Evolutionary conservation across 352 stramenopile genomes (phyloP), one percentile per base, ranked within the genome.

Genomic region (Globisporangium sylvaticum): DNA sequence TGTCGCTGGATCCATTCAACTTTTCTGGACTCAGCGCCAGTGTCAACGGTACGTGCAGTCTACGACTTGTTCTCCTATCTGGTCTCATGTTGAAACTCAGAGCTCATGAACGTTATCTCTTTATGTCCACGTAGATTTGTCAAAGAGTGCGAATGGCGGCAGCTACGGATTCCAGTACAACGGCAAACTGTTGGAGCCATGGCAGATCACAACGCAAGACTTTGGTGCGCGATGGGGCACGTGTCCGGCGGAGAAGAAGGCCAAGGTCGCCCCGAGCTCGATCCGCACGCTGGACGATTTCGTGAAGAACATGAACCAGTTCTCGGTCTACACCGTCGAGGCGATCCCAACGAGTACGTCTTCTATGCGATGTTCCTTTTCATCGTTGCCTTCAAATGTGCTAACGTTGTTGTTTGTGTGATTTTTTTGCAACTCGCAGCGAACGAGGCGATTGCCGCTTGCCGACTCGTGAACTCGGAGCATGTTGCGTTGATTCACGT

Each of bases 121-220:
- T 29, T 66, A 3, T 53, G 14, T n/a, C n/a, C n/a, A n/a, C 39
- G 7, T 54, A 71, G 66, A 91, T 22, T 64, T 91, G 59, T 79
- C 75, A 37, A 37, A 39, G 44, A 71, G 66, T n/a, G 58, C 25
- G 25, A 66, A 39, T 64, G 76, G 67, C 65, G 72, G 56, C 58
- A 62, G 64, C n/a, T 34, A 56, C 24, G 73, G 67, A 3, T 94
- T 95, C 73, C 83, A 94, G 70, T 93, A 91, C 72, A 92, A 94
- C 56, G 87, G 88, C 14, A 88, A 84, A 20, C 59, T 80, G 31
- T 62, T 96, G 8, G 85, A 95, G 76, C 74, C 87, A 58, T 95
- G 86, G 85, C 79, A 88, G 71, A 95, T 96, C 67, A 94, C 84
- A 24, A 96, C 89, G 10, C 84, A 92, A 69, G 87, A 96, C 74